These are phyloP conservation scores for Dentipellis sp. DNA, from an alignment of 768 basidiomycete genomes.

Conservation along the genomic window DNA sequence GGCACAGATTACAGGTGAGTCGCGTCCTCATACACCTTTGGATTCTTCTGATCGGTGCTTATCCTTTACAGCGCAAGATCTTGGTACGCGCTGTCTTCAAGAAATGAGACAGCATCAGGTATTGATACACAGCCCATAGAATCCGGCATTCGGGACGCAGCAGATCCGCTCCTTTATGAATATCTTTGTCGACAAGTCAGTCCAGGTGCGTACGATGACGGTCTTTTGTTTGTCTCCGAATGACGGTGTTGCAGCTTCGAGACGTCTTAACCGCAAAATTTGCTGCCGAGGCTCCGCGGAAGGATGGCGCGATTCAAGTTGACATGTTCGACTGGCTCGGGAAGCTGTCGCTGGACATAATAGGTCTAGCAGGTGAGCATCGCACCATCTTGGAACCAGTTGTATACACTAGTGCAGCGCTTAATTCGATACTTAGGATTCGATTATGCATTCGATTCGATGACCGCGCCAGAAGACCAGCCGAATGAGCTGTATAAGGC, in stretches of 20 bases:
- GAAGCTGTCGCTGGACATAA: constrained; percentile 1
- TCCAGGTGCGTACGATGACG: neutral
- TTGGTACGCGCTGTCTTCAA: neutral
- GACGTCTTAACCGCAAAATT: neutral
- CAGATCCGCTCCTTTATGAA: neutral
- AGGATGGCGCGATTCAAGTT: neutral
- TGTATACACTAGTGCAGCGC: no score
- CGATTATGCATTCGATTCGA: neutral
- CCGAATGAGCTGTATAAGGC: constrained; percentile 1
- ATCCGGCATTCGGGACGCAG: constrained; percentile 1
- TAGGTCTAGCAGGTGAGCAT: neutral
- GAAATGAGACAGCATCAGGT: neutral
- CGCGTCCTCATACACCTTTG: no score
- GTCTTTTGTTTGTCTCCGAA: neutral
- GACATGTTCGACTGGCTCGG: constrained; percentile 2
- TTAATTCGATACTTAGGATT: no score
- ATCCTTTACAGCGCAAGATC: neutral
- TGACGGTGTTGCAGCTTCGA: neutral
- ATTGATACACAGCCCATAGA: no score
- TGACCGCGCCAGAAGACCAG: neutral
- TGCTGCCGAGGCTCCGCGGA: neutral
- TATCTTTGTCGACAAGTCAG: neutral
- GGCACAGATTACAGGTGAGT: neutral
- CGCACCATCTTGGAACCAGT: no score
- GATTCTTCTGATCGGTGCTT: no score